Conservation (phyloP, 2,329 filamentous ascomycete genomes). For the Aspergillus pseudoviridinutans region DNA sequence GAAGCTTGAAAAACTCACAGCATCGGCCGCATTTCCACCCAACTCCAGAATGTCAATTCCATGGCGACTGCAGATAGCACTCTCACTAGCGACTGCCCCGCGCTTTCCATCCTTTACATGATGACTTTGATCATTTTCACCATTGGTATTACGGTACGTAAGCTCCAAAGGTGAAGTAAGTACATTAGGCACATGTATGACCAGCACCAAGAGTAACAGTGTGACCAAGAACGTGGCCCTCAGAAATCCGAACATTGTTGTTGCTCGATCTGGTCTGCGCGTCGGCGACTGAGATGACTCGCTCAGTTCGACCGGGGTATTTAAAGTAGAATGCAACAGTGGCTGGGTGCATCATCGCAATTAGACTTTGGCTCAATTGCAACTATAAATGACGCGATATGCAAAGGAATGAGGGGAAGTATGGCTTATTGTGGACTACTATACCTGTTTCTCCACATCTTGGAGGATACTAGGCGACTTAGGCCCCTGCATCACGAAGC, state of each 20-base stretch:
- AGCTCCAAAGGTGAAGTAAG: constrained; percentile 20
- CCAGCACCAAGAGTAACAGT: constrained; percentile 18
- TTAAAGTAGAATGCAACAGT: constrained; percentile 3
- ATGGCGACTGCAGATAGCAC: constrained; percentile 63
- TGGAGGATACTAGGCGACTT: not conserved
- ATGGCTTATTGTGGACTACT: not conserved
- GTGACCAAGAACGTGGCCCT: constrained; percentile 16
- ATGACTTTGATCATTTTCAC: constrained; percentile 24
- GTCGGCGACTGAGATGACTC: not conserved
- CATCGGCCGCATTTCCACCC: constrained; percentile 71
- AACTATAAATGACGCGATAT: not conserved
- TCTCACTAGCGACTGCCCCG: constrained; percentile 70
- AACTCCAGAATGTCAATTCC: constrained; percentile 60
- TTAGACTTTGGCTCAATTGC: not conserved
- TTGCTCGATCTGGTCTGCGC: not conserved
- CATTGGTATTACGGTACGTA: not conserved
- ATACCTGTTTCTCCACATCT: constrained; percentile 33
- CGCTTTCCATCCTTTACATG: constrained; percentile 24
- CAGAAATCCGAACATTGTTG: constrained; percentile 15
- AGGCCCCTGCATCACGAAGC: not conserved
- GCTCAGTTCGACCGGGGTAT: not conserved
- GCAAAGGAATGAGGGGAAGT: constrained; percentile 1
- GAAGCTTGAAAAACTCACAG: constrained; percentile 39
- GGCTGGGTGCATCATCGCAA: constrained; percentile 13
- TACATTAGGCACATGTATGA: constrained; percentile 19